Conservation (phyloP, 768 basidiomycete genomes). For the Chiua virens region DNA sequence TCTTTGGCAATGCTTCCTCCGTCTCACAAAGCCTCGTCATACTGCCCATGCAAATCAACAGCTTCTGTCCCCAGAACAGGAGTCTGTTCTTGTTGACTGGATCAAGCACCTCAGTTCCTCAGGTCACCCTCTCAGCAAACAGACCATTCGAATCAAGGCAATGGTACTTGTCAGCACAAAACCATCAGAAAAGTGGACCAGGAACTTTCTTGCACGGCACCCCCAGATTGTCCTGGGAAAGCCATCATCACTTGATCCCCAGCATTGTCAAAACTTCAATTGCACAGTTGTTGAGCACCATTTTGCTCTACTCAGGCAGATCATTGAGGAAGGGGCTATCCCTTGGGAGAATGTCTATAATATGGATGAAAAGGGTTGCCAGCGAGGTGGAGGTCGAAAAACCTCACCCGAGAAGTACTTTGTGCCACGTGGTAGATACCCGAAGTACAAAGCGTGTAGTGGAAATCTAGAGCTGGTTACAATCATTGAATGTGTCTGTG, state of each 20-base stretch:
- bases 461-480: constrained; percentile 47
- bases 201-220: too few species aligned
- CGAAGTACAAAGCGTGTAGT: constrained; percentile 12
- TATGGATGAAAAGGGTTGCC: constrained; percentile 7
- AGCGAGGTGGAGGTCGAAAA: constrained; percentile 29
- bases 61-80: too few species aligned
- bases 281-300: constrained; percentile 23
- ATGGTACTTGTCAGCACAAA: too few species aligned
- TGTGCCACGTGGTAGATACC: background rate
- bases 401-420: constrained; percentile 22
- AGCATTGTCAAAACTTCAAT: background rate
- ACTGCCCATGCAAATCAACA: background rate
- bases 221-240: too few species aligned
- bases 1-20: background rate
- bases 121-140: too few species aligned
- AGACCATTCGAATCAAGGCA: too few species aligned
- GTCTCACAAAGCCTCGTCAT: background rate
- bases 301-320: constrained; percentile 22
- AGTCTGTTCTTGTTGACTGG: too few species aligned
- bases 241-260: background rate
- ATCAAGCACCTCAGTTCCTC: too few species aligned
- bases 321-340: constrained; percentile 26
- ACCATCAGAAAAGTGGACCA: too few species aligned
- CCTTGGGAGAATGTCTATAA: constrained; percentile 34
- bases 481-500: constrained; percentile 38